Evolutionary conservation across 176 grass and related monocot genomes (phyloP), one percentile per base, ranked within the genome.

Genomic region (Miscanthus lutarioriparius): DNA sequence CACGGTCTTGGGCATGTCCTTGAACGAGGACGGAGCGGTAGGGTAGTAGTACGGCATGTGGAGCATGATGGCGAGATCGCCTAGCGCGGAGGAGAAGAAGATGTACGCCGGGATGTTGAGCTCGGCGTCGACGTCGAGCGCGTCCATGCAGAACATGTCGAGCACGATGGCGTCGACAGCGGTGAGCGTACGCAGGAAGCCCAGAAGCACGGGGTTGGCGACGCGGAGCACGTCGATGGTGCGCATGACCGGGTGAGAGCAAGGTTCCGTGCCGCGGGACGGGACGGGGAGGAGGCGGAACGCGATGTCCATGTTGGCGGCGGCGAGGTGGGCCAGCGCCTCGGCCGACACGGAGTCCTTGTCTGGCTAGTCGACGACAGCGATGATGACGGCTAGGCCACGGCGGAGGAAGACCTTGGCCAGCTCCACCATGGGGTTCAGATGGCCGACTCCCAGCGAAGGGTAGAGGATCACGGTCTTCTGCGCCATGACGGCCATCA

Each of bases 351-450:
- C 69, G 6, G 69, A 26, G 39, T 72, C 69, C 69, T 72, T 72
- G 39, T 72, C 69, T 41, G 70, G 70, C 17, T 17, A 35, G 27
- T 75, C 72, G 28, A 75, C 72, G 72, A 75, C 45, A 47, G 47
- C 47, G 9, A 54, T 54, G 72, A 4, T 10, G 47, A 74, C 90
- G 30, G 77, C 70, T 4, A 90, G 2, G 78, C 73, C 85, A 41
- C 88, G 80, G 56, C 80, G 79, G 25, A 78, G 58, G 65, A 92
- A 82, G 37, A 82, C 76, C 81, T 90, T 88, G 62, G 90, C 92
- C 15, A 94, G 77, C 81, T 90, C 81, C 41, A 86, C 90, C 84
- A 92, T 94, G 77, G 90, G 87, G 58, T 85, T 83, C 22, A 94
- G 41, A 13, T 94, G 92, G 43, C 92, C 92, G 12, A 90, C 49